phyloP scores from a whole-genome alignment of 192 early-diverging fungal species.

The Coemansia interrupta region DNA sequence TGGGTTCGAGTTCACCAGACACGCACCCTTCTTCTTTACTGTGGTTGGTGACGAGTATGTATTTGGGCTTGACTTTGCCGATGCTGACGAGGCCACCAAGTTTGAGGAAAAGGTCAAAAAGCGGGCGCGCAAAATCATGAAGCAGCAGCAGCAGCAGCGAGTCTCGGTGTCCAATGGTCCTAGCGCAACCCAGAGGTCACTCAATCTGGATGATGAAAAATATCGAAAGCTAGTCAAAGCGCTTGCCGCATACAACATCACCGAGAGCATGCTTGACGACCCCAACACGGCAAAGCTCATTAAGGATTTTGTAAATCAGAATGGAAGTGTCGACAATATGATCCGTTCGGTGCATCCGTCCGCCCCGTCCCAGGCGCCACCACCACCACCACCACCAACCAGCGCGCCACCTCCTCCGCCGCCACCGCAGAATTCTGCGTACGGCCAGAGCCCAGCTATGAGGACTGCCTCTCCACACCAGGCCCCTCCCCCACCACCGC shows the following conservation, averaged over 20 bases:
- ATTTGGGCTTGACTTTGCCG: conserved; percentile 70
- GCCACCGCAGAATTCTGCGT: conserved; percentile 19
- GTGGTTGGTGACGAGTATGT: conserved; percentile 66
- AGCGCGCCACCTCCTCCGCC: conserved; percentile 33
- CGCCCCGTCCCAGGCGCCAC: conserved; percentile 17
- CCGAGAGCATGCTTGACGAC: conserved; percentile 60
- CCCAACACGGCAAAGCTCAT: conserved; percentile 66
- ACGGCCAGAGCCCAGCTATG: background rate
- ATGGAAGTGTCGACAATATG: conserved; percentile 58
- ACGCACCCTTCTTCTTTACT: conserved; percentile 66
- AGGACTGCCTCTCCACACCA: conserved; percentile 7
- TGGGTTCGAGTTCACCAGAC: conserved; percentile 63
- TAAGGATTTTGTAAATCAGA: conserved; percentile 62
- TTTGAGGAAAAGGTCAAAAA: conserved; percentile 63
- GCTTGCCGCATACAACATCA: conserved; percentile 64
- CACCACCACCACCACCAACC: conserved; percentile 16
- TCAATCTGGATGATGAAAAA: conserved; percentile 65
- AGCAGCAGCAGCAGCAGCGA: conserved; percentile 18
- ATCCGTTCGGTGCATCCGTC: conserved; percentile 37
- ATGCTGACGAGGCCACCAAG: conserved; percentile 61
- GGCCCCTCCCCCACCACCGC: conserved; percentile 15
- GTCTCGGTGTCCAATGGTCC: conserved; percentile 13
- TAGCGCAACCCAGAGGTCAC: conserved; percentile 63
- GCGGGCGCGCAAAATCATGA: conserved; percentile 15
- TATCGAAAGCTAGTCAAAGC: conserved; percentile 70